Evolutionary conservation across 2,329 filamentous ascomycete species (phyloP).

Genomic region (Neoascochyta sp.): DNA sequence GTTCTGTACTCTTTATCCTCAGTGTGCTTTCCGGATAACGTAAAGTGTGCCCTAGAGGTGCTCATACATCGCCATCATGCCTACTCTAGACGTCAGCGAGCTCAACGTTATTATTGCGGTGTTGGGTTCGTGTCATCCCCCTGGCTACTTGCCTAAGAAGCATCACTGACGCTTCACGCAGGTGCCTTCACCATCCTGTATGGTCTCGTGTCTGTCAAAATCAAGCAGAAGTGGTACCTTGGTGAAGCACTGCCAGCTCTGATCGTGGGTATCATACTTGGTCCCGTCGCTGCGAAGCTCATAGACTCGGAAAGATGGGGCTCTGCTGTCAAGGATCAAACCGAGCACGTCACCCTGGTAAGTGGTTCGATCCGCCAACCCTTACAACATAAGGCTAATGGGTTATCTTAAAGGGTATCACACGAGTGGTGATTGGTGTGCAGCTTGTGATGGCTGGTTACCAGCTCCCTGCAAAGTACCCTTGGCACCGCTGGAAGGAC

Average conservation of each 20-base stretch:
- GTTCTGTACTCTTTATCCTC: no score
- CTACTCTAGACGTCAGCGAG: slow-evolving; percentile 49
- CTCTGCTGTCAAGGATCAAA: slow-evolving; percentile 29
- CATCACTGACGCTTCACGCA: slow-evolving; percentile 9
- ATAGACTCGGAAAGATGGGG: slow-evolving; percentile 45
- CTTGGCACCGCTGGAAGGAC: slow-evolving; percentile 49
- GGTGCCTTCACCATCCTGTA: slow-evolving; percentile 50
- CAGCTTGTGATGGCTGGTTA: slow-evolving; percentile 63
- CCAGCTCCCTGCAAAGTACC: slow-evolving; percentile 58
- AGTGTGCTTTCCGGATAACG: no score
- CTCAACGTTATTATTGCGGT: slow-evolving; percentile 52
- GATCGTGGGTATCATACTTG: slow-evolving; percentile 52
- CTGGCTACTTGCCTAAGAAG: not conserved
- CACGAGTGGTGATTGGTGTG: slow-evolving; percentile 59
- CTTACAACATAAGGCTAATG: not conserved
- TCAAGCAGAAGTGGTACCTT: slow-evolving; percentile 54
- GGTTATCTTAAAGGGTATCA: slow-evolving; percentile 40
- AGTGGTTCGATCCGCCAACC: no score
- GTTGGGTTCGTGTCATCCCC: slow-evolving; percentile 37
- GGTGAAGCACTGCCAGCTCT: slow-evolving; percentile 53
- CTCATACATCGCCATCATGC: no score
- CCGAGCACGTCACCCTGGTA: slow-evolving; percentile 44
- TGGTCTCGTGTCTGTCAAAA: slow-evolving; percentile 51
- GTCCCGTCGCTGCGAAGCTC: slow-evolving; percentile 54
- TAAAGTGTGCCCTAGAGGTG: no score